phyloP scores from a whole-genome alignment of 352 stramenopile species.

The Globisporangium radiosum region DNA sequence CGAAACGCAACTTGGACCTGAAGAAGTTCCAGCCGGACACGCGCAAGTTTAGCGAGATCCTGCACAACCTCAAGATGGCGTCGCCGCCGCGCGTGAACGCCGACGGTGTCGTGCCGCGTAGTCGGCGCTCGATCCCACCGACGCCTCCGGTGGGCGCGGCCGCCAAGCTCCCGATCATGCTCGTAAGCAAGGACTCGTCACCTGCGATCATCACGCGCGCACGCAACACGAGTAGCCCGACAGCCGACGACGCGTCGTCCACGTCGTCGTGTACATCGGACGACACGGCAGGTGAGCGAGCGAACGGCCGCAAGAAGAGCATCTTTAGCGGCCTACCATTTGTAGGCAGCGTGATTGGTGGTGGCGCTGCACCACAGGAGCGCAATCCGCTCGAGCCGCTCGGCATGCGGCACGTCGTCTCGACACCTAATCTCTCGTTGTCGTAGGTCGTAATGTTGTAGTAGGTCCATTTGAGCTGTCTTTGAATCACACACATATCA shows the following conservation, averaged over 20 bases:
- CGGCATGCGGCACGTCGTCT: conserved; percentile 57
- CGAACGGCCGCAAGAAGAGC: conserved; percentile 3
- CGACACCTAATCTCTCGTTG: conserved; percentile 47
- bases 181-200: conserved; percentile 9
- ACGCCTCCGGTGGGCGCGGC: conserved; percentile 17
- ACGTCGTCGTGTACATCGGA: not conserved
- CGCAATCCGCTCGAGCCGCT: conserved; percentile 15
- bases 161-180: conserved; percentile 10
- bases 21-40: conserved; percentile 73
- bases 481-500: not conserved
- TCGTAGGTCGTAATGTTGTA: conserved; percentile 3
- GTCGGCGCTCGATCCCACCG: conserved; percentile 17
- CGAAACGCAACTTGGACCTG: conserved; percentile 44
- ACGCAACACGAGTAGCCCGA: no score
- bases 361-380: conserved; percentile 18
- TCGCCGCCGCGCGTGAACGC: conserved; percentile 28
- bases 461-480: no score
- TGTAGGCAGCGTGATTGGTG: conserved; percentile 10
- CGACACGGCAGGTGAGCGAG: not conserved
- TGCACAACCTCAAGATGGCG: conserved; percentile 60
- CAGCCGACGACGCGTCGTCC: not conserved
- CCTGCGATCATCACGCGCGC: conserved; percentile 8
- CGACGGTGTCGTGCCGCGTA: conserved; percentile 1
- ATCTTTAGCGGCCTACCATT: conserved; percentile 3
- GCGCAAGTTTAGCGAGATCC: conserved; percentile 69